Conservation (phyloP, 305 asterid genomes). For the Solanum hybrid region DNA sequence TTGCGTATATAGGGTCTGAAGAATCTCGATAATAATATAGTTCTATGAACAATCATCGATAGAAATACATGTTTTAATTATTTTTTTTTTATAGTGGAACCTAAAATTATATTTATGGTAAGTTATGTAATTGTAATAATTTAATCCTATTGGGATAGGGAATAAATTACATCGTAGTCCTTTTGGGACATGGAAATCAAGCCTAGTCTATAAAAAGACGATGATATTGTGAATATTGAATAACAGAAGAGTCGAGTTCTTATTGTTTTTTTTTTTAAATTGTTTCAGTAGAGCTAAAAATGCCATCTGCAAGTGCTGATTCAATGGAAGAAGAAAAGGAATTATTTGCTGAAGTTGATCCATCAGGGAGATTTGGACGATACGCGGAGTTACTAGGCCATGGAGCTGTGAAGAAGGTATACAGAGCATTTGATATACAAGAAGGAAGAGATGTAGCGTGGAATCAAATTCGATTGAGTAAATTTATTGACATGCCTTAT, state of each 20-base stretch:
- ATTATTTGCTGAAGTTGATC: constrained; percentile 20
- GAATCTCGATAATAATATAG: not conserved
- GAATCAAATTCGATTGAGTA: constrained; percentile 19
- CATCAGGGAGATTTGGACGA: constrained; percentile 19
- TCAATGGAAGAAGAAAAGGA: constrained; percentile 5
- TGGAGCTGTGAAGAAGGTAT: constrained; percentile 23
- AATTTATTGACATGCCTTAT: constrained; percentile 15
- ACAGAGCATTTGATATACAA: constrained; percentile 18
- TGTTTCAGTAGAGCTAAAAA: not conserved
- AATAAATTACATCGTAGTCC: not conserved
- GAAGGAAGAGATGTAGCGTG: constrained; percentile 27
- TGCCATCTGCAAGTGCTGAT: not conserved
- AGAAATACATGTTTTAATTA: not conserved
- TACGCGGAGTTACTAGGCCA: constrained; percentile 14
- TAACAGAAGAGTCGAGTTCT: not conserved
- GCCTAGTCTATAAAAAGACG: not conserved
- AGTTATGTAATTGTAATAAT: too few species aligned
- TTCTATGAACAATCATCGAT: not conserved
- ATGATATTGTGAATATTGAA: not conserved
- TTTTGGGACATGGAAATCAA: not conserved
- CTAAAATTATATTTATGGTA: too few species aligned
- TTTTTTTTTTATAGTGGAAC: not conserved
- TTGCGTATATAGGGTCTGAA: not conserved
- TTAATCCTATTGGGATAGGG: not conserved
- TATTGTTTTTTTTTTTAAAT: not conserved